Conservation (phyloP, 2,329 filamentous ascomycete genomes). For the Chrysoporthe deuterocubensis region DNA sequence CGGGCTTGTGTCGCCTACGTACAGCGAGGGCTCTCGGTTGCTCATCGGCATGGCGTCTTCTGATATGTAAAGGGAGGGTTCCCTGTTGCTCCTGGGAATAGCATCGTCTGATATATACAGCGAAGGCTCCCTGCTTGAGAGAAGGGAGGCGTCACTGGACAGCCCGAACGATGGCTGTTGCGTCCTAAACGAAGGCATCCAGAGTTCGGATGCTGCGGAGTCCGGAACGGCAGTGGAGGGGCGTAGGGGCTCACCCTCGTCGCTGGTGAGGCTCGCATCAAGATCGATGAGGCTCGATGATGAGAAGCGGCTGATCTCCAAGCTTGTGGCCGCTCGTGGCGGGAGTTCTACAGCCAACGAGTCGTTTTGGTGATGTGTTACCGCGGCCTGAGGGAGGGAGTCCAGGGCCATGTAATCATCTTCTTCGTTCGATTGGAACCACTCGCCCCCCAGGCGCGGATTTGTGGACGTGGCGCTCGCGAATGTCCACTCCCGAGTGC, state of each 20-base stretch:
- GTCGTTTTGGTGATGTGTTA: constrained; percentile 31
- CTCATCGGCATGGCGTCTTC: constrained; percentile 26
- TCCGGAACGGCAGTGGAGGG: constrained; percentile 66
- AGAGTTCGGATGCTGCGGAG: constrained; percentile 34
- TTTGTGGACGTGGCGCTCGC: constrained; percentile 54
- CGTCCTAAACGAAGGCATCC: constrained; percentile 42
- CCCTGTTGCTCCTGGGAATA: constrained; percentile 22
- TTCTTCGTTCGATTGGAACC: constrained; percentile 42
- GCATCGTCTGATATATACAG: constrained; percentile 26
- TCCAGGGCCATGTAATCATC: constrained; percentile 32
- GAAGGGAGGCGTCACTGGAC: constrained; percentile 65
- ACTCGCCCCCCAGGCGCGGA: constrained; percentile 42
- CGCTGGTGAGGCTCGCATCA: constrained; percentile 42
- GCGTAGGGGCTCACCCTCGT: constrained; percentile 50
- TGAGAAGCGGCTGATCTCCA: constrained; percentile 41
- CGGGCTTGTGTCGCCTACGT: constrained; percentile 48
- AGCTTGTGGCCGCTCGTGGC: constrained; percentile 32
- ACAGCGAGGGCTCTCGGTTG: constrained; percentile 27
- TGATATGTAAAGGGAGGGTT: constrained; percentile 13
- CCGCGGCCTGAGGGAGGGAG: constrained; percentile 19
- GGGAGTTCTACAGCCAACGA: constrained; percentile 43
- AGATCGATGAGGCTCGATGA: constrained; percentile 43
- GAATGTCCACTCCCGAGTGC: constrained; percentile 60
- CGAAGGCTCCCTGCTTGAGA: constrained; percentile 45
- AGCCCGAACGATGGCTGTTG: constrained; percentile 62